Evolutionary conservation across 2,329 filamentous ascomycete species (phyloP).

Genomic region (Ophiostoma montium): DNA sequence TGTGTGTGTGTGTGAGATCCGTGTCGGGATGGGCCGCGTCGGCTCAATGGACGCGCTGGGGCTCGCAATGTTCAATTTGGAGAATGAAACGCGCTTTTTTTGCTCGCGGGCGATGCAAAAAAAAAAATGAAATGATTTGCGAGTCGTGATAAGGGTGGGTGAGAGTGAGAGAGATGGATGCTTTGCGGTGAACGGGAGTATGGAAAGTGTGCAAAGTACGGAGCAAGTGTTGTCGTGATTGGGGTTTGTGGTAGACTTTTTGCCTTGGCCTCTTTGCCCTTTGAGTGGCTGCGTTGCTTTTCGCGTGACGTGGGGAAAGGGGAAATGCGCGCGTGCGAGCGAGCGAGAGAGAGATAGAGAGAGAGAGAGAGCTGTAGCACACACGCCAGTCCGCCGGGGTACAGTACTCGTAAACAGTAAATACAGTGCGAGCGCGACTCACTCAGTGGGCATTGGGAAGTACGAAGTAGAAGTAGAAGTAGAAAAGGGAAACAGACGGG

Average conservation of each 20-base stretch:
- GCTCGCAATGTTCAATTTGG: no score
- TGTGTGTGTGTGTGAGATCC: background rate
- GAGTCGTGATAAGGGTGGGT: background rate
- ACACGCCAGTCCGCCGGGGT: no score
- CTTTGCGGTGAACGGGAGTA: no score
- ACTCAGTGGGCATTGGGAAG: no score
- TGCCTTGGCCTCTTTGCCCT: background rate
- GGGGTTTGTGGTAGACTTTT: background rate
- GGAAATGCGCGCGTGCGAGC: conserved; percentile 11
- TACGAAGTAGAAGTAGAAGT: background rate
- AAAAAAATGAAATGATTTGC: background rate
- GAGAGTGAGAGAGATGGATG: no score
- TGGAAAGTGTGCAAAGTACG: background rate
- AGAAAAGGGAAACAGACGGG: no score
- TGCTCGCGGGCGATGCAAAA: background rate
- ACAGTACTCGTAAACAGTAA: background rate
- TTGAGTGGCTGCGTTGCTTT: conserved; percentile 7
- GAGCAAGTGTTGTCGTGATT: background rate
- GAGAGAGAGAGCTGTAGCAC: background rate
- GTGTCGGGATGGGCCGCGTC: background rate
- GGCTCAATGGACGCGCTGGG: background rate
- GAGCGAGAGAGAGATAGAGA: no score
- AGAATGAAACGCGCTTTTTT: no score
- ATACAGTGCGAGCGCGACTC: no score
- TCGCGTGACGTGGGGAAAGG: conserved; percentile 14